These are phyloP conservation scores for Hemileia vastatrix DNA, from an alignment of 1,284 basidiomycete genomes.

Conservation along the genomic window DNA sequence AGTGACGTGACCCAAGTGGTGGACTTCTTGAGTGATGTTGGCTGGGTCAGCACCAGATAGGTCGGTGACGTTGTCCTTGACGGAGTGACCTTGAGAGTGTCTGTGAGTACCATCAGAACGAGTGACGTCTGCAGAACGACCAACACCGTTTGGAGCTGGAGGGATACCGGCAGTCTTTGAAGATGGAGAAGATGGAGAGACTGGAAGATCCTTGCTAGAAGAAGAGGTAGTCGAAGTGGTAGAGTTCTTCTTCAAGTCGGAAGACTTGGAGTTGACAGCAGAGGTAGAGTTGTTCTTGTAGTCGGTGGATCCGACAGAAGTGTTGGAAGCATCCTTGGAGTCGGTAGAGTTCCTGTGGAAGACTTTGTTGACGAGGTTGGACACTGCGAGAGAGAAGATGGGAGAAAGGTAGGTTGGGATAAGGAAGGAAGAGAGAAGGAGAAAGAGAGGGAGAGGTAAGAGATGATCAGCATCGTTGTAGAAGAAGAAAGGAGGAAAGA, in stretches of 20 bases:
- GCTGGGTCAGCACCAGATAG: slow-evolving; percentile 11
- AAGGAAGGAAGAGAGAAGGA: too few relatives aligned
- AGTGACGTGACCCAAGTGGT: slow-evolving; percentile 37
- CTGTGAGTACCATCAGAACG: slow-evolving; percentile 28
- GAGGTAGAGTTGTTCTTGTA: not conserved
- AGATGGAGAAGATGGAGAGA: too few relatives aligned
- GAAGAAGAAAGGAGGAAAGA: too few relatives aligned
- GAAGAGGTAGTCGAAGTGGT: too few relatives aligned
- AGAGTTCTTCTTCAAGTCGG: not conserved
- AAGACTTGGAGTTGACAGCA: not conserved
- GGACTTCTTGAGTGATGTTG: slow-evolving; percentile 37
- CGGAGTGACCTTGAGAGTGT: slow-evolving; percentile 29
- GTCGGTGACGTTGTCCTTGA: not conserved
- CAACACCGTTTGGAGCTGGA: not conserved
- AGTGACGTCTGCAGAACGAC: slow-evolving; percentile 23
- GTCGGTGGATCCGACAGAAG: not conserved
- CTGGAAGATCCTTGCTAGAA: too few relatives aligned
- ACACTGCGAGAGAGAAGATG: not conserved
- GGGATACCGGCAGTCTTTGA: not conserved
- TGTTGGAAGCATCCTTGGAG: not conserved
- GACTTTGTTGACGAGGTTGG: not conserved
- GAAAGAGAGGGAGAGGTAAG: too few relatives aligned
- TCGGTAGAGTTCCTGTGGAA: not conserved
- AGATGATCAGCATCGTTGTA: too few relatives aligned
- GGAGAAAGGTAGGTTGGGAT: not conserved